Conservation (phyloP, 331 rosid genomes). For the Quercus phellos region DNA sequence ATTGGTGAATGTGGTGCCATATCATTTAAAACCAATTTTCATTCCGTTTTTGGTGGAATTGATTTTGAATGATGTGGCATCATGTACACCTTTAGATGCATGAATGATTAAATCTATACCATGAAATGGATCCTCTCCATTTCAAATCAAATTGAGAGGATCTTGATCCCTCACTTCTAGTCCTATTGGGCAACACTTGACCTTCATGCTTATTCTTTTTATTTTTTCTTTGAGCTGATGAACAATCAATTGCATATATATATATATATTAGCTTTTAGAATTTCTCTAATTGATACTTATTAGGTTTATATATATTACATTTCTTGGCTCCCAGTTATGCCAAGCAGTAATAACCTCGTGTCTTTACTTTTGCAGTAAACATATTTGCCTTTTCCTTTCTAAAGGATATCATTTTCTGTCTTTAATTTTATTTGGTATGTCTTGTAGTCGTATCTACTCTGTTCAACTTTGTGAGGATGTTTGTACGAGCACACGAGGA, state of each 20-base stretch:
- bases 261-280: background rate
- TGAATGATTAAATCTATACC: no score
- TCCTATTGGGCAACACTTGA: background rate
- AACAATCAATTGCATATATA: background rate
- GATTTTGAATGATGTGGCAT: no score
- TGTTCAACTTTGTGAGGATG: conserved; percentile 78
- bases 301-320: background rate
- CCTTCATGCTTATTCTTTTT: background rate
- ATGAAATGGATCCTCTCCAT: no score
- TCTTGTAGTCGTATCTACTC: conserved; percentile 70
- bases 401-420: background rate
- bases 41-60: no score
- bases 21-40: no score
- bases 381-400: conserved; percentile 1
- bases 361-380: background rate
- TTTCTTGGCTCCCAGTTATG: background rate
- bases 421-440: background rate
- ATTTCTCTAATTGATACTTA: background rate
- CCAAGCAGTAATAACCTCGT: background rate
- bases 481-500: conserved; percentile 71
- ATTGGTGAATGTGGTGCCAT: no score
- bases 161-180: background rate
- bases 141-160: no score
- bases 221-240: background rate
- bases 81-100: no score